A percentile compares a stretch with the other conserved stretches of the same genome.
phyloP scores from a whole-genome alignment of 2,329 filamentous ascomycete genomes.

The Alternaria atra region DNA sequence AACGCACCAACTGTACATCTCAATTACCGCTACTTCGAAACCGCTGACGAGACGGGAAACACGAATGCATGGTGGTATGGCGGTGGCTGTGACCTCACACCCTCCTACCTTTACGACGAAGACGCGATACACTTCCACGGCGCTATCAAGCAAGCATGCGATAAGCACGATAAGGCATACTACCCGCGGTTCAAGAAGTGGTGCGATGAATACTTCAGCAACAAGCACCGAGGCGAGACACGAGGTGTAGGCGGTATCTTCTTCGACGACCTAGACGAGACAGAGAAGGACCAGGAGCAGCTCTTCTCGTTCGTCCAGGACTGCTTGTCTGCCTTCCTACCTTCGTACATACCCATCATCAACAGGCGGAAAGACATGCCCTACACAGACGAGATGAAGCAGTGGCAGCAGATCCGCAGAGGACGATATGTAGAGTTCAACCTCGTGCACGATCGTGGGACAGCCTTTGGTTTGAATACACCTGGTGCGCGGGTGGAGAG shows the following conservation, averaged over 20 bases:
- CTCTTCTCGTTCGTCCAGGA: constrained; percentile 90
- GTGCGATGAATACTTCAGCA: constrained; percentile 97
- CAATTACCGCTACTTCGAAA: constrained; percentile 99
- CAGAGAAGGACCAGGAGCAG: constrained; percentile 85
- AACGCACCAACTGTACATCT: constrained; percentile 98
- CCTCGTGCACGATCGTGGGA: constrained; percentile 94
- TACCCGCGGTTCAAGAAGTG: constrained; percentile 96
- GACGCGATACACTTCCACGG: constrained; percentile 97
- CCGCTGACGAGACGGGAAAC: constrained; percentile 80
- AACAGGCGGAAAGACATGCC: constrained; percentile 90
- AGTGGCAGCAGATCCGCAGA: constrained; percentile 93
- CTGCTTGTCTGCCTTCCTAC: constrained; percentile 85
- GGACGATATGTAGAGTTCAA: constrained; percentile 99
- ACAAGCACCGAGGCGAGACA: constrained; percentile 87
- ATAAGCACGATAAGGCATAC: constrained; percentile 90
- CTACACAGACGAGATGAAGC: constrained; percentile 84
- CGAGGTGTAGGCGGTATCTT: constrained; percentile 96
- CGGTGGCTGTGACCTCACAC: constrained; percentile 92
- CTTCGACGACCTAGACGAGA: constrained; percentile 94
- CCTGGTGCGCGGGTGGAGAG: constrained; percentile 93
- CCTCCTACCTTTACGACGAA: constrained; percentile 93
- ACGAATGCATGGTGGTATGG: constrained; percentile 98
- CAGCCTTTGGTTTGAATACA: constrained; percentile 91
- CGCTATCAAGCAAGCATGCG: constrained; percentile 90
- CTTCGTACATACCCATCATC: constrained; percentile 89